These are phyloP conservation scores for Miscanthus lutarioriparius DNA, from an alignment of 176 grass and related monocot genomes.

Conservation along the genomic window DNA sequence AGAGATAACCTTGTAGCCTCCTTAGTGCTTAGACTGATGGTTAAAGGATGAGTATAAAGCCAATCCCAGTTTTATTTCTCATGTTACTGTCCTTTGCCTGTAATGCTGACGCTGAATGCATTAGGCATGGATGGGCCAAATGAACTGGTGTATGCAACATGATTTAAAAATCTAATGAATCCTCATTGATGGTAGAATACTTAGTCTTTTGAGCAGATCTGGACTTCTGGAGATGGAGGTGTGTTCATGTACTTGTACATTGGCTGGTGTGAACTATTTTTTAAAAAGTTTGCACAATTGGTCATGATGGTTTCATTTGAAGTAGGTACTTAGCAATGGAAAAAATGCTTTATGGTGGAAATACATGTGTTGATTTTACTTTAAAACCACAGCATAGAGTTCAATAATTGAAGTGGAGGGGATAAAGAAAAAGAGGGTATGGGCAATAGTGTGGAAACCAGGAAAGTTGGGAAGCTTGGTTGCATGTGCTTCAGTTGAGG, in stretches of 20 bases:
- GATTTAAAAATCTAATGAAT: background rate
- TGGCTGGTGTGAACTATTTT: background rate
- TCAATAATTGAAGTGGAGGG: conserved; percentile 33
- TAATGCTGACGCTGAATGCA: background rate
- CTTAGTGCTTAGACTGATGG: background rate
- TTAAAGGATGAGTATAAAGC: background rate
- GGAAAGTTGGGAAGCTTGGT: conserved; percentile 26
- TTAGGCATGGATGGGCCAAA: background rate
- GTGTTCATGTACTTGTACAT: background rate
- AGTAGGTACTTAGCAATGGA: background rate
- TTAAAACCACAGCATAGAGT: background rate
- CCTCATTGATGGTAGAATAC: background rate
- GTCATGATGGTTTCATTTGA: background rate
- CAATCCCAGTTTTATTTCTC: background rate
- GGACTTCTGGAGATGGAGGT: background rate
- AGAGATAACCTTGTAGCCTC: background rate
- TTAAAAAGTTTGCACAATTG: background rate
- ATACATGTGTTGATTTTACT: conserved; percentile 18
- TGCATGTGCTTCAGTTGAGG: conserved; percentile 31
- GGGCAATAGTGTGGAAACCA: conserved; percentile 19
- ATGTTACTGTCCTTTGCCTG: background rate
- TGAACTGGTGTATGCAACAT: background rate
- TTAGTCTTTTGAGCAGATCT: background rate
- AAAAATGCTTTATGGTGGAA: background rate
- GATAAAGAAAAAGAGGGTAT: conserved; percentile 1